Percentiles rank a stretch among this genome's conserved stretches.
These are phyloP conservation scores for Emericellopsis cladophorae DNA, from an alignment of 2,329 filamentous ascomycete species.

Conservation along the genomic window DNA sequence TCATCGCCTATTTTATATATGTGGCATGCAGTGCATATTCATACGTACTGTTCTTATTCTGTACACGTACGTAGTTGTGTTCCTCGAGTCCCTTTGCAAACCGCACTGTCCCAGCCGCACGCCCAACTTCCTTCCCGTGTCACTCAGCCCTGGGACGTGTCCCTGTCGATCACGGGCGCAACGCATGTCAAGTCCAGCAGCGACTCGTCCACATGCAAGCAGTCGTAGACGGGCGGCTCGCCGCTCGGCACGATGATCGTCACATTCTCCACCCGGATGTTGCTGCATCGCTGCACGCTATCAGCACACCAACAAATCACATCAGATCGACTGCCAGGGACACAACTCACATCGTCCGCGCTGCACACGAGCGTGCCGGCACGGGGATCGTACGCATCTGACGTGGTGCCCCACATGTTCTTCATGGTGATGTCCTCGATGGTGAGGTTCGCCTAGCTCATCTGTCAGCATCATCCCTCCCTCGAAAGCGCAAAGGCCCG, in stretches of 20 bases:
- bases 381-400: conserved; percentile 13
- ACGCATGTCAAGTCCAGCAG: conserved; percentile 1
- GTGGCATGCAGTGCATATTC: too few relatives aligned
- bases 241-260: not conserved
- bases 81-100: too few relatives aligned
- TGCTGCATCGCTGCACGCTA: not conserved
- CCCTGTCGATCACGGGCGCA: not conserved
- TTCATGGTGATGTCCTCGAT: conserved; percentile 14
- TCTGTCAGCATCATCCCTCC: not conserved
- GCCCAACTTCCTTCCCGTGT: too few relatives aligned
- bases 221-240: not conserved
- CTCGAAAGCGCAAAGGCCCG: not conserved
- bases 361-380: conserved; percentile 16
- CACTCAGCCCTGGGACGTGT: not conserved
- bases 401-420: conserved; percentile 14
- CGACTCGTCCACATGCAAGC: not conserved
- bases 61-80: too few relatives aligned
- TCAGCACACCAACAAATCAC: not conserved
- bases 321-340: not conserved
- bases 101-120: too few relatives aligned
- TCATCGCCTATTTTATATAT: too few relatives aligned
- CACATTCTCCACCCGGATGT: not conserved
- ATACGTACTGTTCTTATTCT: too few relatives aligned
- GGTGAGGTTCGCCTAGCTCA: conserved; percentile 6
- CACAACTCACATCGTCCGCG: conserved; percentile 11